Percentiles rank a stretch among this genome's conserved stretches.
phyloP scores from a whole-genome alignment of 192 early-diverging fungal genomes.

The Bifiguratus adelaidae region DNA sequence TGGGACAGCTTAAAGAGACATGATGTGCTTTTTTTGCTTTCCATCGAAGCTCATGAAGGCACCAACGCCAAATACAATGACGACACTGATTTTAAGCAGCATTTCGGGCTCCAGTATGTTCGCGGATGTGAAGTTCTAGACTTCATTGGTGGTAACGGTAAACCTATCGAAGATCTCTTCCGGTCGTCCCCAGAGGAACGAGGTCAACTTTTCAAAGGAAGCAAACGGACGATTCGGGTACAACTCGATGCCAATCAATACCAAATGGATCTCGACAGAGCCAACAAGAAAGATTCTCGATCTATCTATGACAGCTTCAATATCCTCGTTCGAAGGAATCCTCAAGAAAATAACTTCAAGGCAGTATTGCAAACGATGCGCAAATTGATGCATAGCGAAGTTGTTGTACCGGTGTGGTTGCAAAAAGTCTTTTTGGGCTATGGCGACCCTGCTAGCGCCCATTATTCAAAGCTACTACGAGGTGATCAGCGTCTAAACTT shows the following conservation, averaged over 20 bases:
- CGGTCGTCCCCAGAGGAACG: slow-evolving; percentile 31
- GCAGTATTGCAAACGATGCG: slow-evolving; percentile 85
- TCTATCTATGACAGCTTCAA: slow-evolving; percentile 80
- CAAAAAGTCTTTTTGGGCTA: slow-evolving; percentile 89
- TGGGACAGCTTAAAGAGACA: slow-evolving; percentile 82
- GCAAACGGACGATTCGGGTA: slow-evolving; percentile 60
- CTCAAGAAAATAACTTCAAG: slow-evolving; percentile 92
- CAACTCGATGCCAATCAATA: slow-evolving; percentile 85
- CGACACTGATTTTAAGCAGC: slow-evolving; percentile 37
- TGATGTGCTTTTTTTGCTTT: slow-evolving; percentile 84
- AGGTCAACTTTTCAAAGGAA: too few species aligned
- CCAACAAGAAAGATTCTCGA: slow-evolving; percentile 30
- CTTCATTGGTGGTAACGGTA: slow-evolving; percentile 63
- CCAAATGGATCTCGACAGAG: slow-evolving; percentile 38
- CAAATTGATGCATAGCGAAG: slow-evolving; percentile 73
- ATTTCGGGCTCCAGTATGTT: slow-evolving; percentile 69
- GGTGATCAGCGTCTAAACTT: slow-evolving; percentile 58
- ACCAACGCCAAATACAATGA: slow-evolving; percentile 28
- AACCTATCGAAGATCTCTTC: slow-evolving; percentile 9
- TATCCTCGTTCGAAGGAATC: slow-evolving; percentile 77
- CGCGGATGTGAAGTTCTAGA: slow-evolving; percentile 83
- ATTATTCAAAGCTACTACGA: slow-evolving; percentile 51
- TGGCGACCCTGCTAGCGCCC: slow-evolving; percentile 75
- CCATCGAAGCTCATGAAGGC: slow-evolving; percentile 44
- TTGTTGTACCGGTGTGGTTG: slow-evolving; percentile 87